phyloP scores from a whole-genome alignment of 208 protist genomes.

The Angomonas ambiguus region DNA sequence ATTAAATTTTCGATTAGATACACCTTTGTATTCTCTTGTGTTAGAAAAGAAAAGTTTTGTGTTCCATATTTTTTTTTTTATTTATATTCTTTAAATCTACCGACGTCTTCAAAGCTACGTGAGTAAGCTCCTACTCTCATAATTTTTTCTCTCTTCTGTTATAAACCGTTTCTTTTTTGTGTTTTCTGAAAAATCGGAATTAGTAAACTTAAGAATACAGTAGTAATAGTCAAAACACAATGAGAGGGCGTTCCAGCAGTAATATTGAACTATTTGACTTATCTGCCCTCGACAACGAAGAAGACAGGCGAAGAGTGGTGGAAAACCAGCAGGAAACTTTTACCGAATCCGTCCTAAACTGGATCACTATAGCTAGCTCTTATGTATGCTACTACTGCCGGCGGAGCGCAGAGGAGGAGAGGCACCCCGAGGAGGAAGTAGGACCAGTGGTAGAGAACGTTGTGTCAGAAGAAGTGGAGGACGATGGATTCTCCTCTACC shows the following conservation, averaged over 20 bases:
- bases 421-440: not conserved
- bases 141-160: not conserved
- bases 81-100: not conserved
- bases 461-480: not conserved
- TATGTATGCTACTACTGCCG: not conserved
- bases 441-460: not conserved
- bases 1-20: not conserved
- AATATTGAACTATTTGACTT: not conserved
- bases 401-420: not conserved
- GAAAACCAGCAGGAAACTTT: not conserved
- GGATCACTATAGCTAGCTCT: not conserved
- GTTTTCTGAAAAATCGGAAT: constrained; percentile 3
- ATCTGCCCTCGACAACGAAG: not conserved
- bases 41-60: not conserved
- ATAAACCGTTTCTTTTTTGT: not conserved
- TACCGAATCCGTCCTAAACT: not conserved
- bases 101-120: too few relatives aligned
- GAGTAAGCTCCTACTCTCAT: not conserved
- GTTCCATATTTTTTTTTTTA: not conserved
- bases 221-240: not conserved
- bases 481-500: not conserved
- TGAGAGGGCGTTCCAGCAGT: not conserved
- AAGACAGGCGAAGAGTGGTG: not conserved
- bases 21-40: not conserved
- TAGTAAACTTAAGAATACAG: not conserved